Evolutionary conservation across 148 eudicot genomes (phyloP).

Genomic region (Limonium bicolor): DNA sequence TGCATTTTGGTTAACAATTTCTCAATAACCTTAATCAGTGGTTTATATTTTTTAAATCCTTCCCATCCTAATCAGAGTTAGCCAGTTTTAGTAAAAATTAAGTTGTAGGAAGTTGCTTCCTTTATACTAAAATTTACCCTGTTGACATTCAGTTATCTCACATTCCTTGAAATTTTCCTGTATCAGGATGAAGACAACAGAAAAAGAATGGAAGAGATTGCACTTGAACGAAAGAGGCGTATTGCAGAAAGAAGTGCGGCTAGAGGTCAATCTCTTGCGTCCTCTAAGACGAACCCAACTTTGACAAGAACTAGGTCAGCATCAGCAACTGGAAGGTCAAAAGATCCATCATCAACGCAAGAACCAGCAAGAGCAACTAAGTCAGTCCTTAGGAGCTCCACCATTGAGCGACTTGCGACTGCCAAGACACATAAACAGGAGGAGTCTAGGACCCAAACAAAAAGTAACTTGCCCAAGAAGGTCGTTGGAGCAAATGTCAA

Average conservation of each 20-base stretch:
- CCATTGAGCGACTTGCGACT: constrained; percentile 67
- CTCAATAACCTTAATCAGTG: not conserved
- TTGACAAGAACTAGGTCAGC: constrained; percentile 1
- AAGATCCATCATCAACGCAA: constrained; percentile 10
- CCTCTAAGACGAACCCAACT: constrained; percentile 8
- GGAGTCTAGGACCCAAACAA: constrained; percentile 19
- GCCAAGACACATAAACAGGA: constrained; percentile 29
- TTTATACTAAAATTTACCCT: not conserved
- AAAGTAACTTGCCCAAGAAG: constrained; percentile 21
- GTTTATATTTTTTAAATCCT: too few relatives aligned
- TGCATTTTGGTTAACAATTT: not conserved
- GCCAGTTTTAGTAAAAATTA: too few relatives aligned
- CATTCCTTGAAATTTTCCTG: not conserved
- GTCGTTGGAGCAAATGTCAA: constrained; percentile 8
- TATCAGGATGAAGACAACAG: constrained; percentile 74
- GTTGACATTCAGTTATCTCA: not conserved
- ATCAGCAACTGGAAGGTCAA: constrained; percentile 21
- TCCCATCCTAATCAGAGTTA: too few relatives aligned
- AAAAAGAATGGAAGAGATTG: constrained; percentile 55
- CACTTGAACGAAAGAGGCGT: constrained; percentile 44
- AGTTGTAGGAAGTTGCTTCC: too few relatives aligned
- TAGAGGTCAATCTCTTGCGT: constrained; percentile 10
- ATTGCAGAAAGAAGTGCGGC: constrained; percentile 66
- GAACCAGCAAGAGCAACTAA: constrained; percentile 25
- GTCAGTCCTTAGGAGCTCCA: constrained; percentile 47